Evolutionary conservation across 352 stramenopile species (phyloP).

Genomic region (Phytophthora fragariae): DNA sequence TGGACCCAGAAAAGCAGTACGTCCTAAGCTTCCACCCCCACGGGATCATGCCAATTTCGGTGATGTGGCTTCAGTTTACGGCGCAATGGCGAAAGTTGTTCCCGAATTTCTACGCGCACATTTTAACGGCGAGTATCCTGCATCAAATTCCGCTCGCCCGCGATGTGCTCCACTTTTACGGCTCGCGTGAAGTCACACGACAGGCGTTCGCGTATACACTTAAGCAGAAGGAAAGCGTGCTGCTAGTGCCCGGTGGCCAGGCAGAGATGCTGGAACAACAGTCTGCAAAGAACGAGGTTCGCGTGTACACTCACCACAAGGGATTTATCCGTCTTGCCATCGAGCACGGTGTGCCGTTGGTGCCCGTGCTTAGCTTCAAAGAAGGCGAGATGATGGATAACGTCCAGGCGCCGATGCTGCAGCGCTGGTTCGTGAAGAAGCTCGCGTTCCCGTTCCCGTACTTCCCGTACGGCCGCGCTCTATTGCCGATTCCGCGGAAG

Average conservation of each 20-base stretch:
- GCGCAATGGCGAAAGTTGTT: slow-evolving; percentile 73
- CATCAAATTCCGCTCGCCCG: slow-evolving; percentile 82
- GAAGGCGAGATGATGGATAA: slow-evolving; percentile 89
- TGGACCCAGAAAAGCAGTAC: slow-evolving; percentile 73
- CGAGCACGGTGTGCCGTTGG: slow-evolving; percentile 73
- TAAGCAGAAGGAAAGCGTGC: slow-evolving; percentile 63
- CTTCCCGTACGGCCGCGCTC: slow-evolving; percentile 73
- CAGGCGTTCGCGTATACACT: slow-evolving; percentile 63
- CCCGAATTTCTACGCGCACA: slow-evolving; percentile 68
- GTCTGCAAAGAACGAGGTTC: slow-evolving; percentile 65
- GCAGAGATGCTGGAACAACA: slow-evolving; percentile 84
- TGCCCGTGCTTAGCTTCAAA: slow-evolving; percentile 84
- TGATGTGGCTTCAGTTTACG: slow-evolving; percentile 85
- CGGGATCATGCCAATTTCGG: slow-evolving; percentile 77
- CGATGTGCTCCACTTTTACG: slow-evolving; percentile 81
- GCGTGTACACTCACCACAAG: slow-evolving; percentile 79
- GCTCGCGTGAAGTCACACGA: slow-evolving; percentile 76
- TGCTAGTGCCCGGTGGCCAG: slow-evolving; percentile 84
- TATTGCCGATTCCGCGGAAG: slow-evolving; percentile 76
- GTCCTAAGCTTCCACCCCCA: slow-evolving; percentile 85
- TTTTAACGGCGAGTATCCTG: slow-evolving; percentile 80
- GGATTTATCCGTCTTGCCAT: slow-evolving; percentile 85
- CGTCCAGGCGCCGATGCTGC: slow-evolving; percentile 68
- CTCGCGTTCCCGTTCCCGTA: slow-evolving; percentile 85
- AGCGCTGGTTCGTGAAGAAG: slow-evolving; percentile 83